Base-by-base conservation (phyloP, 345 rosid genomes). In the Gossypium herbaceum region DNA sequence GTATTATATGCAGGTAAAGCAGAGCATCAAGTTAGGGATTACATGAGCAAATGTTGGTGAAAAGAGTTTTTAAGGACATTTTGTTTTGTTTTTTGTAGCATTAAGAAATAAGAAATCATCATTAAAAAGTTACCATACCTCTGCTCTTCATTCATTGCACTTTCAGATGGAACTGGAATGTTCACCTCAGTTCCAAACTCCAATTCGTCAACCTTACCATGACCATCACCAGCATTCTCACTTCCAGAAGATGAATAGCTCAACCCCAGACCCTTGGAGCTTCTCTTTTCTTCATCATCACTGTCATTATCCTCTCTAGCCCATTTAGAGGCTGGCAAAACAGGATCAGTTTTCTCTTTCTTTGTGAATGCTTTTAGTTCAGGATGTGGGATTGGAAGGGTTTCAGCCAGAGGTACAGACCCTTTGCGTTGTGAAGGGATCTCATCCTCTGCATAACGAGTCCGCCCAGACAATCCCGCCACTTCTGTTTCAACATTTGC, bases 291-390 rank as follows among this genome's bases (percentile, higher is more conserved):
- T 71, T 88, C 99, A 68, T 93, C 96, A 24, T 89, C 97, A 73
- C 89, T 89, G 56, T 88, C 98, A 72, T 93, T 92, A 82, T 93
- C 97, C 79, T 96, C 99, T 72, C 90, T 82, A 70, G 94, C 94
- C 99, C 99, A 96, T 82, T 90, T 96, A 70, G 99, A 93, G 60
- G 97, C 89, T 45, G 97, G 93, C 85, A 93, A 84, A 63, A 90
- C 79, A 67, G 89, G 92, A 67, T 91, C 98, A 55, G 9, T 84
- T 83, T 85, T 93, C 85, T 93, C 98, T 79, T 84, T 92, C 76
- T 78, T 89, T 3, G 80, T 60, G 72, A 90, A 89, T 63, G 88
- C 82, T 81, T 84, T 92, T 68, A 85, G 78, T 75, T 92, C 94
- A 62, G 94, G 89, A 58, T 87, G 94, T 22, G 90, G 92, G 74